Evolutionary conservation across 805 yeast species (phyloP).

Genomic region (Scheffersomyces ergatensis): DNA sequence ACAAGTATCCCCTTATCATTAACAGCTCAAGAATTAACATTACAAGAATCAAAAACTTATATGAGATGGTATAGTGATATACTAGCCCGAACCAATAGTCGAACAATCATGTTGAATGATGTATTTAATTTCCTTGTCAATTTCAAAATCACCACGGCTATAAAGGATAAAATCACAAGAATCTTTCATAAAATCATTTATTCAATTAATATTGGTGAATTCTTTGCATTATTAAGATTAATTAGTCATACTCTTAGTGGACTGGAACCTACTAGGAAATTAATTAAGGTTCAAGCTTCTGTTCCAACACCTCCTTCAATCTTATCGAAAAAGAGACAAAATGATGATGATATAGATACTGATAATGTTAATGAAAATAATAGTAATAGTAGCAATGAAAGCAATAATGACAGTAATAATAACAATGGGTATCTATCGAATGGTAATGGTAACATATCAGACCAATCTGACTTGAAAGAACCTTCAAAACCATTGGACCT

Average conservation of each 20-base stretch:
- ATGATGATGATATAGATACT: slow-evolving; percentile 36
- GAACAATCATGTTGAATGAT: slow-evolving; percentile 69
- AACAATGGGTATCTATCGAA: not conserved
- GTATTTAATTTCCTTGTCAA: slow-evolving; percentile 77
- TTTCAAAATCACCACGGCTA: slow-evolving; percentile 57
- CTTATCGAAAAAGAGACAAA: slow-evolving; percentile 55
- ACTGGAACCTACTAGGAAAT: slow-evolving; percentile 48
- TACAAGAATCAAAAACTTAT: slow-evolving; percentile 79
- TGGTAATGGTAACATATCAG: not conserved
- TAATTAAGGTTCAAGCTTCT: slow-evolving; percentile 56
- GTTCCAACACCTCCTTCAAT: slow-evolving; percentile 82
- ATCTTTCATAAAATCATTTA: slow-evolving; percentile 52
- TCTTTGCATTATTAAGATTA: slow-evolving; percentile 81
- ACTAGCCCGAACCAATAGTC: slow-evolving; percentile 64
- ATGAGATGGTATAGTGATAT: slow-evolving; percentile 92
- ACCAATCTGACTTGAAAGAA: not conserved
- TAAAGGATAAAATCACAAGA: slow-evolving; percentile 48
- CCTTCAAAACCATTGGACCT: slow-evolving; percentile 56
- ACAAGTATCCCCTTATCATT: slow-evolving; percentile 58
- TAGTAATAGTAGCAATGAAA: slow-evolving; percentile 37
- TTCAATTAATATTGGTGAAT: slow-evolving; percentile 81
- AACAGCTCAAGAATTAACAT: slow-evolving; percentile 65
- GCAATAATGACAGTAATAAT: slow-evolving; percentile 15
- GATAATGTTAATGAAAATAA: slow-evolving; percentile 16
- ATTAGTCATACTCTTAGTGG: slow-evolving; percentile 69